Evolutionary conservation across 345 rosid genomes (phyloP), one percentile per base, ranked within the genome.

Genomic region (Brassica nigra): DNA sequence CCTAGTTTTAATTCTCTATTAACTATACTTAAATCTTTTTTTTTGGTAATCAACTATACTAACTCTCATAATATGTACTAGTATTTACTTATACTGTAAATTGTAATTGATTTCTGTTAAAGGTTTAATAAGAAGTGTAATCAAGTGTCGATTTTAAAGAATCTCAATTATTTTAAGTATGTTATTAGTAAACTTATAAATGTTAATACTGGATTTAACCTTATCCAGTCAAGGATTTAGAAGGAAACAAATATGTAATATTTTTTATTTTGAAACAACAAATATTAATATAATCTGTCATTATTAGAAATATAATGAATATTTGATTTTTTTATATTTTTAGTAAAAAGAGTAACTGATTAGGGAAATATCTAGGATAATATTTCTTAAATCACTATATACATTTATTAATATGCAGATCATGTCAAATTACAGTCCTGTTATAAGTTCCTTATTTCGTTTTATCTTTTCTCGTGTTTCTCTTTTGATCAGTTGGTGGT

Each of bases 401-500:
- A 18, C 12, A 16, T 78, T 55, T 57, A 65, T n/a, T 30, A 55
- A 55, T 78, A 42, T 30, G 68, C 67, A 11, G 68, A 73, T 73
- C 59, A 44, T 73, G 67, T 71, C 59, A 78, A 71, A 55, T 37
- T 18, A 72, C 28, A 71, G 68, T 72, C 68, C 76, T 29, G 54
- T 28, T 29, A 49, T 62, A 47, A 33, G 66, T 47, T 74, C 9
- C 57, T 67, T 61, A 61, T 31, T 47, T 54, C 59, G 55, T 69
- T 78, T 78, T 64, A 72, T 72, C 65, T 54, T 59, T 62, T 8
- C 34, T 44, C 79, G 70, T 78, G 67, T 74, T 68, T 68, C 78
- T 34, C 64, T 63, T 69, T 34, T 69, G 72, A 74, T 23, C 27
- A 23, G 78, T 74, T 78, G 83, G 71, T 64, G 83, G 71, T 64